A percentile compares a stretch with the other conserved stretches of the same genome.
Conservation (phyloP, 2,329 filamentous ascomycete species). For the Aspergillus sp. region DNA sequence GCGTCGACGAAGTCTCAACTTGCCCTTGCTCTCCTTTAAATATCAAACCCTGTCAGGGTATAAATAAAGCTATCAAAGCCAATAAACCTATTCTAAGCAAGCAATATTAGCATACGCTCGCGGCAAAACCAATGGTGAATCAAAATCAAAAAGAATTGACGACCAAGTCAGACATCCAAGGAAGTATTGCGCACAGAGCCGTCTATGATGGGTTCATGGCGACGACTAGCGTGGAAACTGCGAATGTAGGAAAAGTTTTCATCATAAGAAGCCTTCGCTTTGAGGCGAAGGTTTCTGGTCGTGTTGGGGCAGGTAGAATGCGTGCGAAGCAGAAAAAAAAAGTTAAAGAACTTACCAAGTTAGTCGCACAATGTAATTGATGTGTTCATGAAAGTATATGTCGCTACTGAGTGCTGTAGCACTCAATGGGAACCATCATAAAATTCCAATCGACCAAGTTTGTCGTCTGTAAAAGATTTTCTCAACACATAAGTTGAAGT, state of each 20-base stretch:
- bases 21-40: background rate
- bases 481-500: conserved; percentile 9
- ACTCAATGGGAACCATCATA: conserved; percentile 7
- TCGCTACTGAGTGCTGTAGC: background rate
- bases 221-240: conserved; percentile 44
- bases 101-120: conserved; percentile 10
- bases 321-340: background rate
- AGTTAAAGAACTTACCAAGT: conserved; percentile 4
- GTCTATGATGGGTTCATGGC: conserved; percentile 39
- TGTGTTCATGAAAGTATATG: background rate
- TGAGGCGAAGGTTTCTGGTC: conserved; percentile 23
- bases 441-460: conserved; percentile 2
- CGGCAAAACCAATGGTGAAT: conserved; percentile 18
- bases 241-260: conserved; percentile 47
- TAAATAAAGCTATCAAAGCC: background rate
- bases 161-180: conserved; percentile 40
- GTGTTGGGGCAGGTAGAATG: background rate
- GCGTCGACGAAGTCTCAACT: background rate
- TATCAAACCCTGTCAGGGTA: too few species aligned
- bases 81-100: conserved; percentile 3
- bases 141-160: conserved; percentile 4
- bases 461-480: background rate
- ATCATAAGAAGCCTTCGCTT: conserved; percentile 34
- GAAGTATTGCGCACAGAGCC: conserved; percentile 40
- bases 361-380: background rate